Conservation (phyloP, 495 filamentous ascomycete genomes). For the Peziza echinospora region DNA sequence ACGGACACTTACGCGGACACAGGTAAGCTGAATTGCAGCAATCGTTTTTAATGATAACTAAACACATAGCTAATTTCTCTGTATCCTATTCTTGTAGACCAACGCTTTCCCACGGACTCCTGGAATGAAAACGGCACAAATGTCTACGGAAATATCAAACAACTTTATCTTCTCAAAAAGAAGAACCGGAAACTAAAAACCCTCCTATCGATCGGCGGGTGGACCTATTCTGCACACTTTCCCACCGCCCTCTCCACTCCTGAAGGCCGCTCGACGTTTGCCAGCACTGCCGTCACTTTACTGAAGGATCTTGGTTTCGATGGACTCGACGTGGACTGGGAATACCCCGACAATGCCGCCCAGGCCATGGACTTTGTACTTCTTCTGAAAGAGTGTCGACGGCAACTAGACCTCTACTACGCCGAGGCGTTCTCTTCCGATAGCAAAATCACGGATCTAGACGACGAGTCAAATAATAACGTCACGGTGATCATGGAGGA, state of each 20-base stretch:
- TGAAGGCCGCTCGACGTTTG: slow-evolving; percentile 43
- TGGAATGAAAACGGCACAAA: slow-evolving; percentile 43
- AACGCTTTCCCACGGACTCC: slow-evolving; percentile 67
- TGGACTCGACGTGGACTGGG: slow-evolving; percentile 47
- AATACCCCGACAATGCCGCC: slow-evolving; percentile 33
- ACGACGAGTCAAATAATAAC: no score
- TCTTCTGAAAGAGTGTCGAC: slow-evolving; percentile 42
- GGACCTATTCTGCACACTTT: slow-evolving; percentile 87
- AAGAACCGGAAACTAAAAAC: slow-evolving; percentile 72
- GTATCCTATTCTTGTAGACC: no score
- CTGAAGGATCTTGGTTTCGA: slow-evolving; percentile 43
- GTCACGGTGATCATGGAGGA: no score
- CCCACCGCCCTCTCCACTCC: slow-evolving; percentile 43
- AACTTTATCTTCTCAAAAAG: slow-evolving; percentile 79
- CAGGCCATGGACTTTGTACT: slow-evolving; percentile 51
- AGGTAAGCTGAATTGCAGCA: no score
- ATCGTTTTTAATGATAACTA: no score
- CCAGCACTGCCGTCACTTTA: slow-evolving; percentile 39
- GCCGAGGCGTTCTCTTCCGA: not conserved
- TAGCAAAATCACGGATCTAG: no score
- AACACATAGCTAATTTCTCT: no score
- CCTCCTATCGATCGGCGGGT: slow-evolving; percentile 82
- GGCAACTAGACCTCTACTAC: slow-evolving; percentile 39
- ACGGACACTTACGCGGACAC: slow-evolving; percentile 17
- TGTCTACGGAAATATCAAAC: slow-evolving; percentile 81